A percentile compares a stretch with the other conserved stretches of the same genome.
These are phyloP conservation scores for Aspergillus mulundensis DNA, from an alignment of 495 filamentous ascomycete species.

Conservation along the genomic window DNA sequence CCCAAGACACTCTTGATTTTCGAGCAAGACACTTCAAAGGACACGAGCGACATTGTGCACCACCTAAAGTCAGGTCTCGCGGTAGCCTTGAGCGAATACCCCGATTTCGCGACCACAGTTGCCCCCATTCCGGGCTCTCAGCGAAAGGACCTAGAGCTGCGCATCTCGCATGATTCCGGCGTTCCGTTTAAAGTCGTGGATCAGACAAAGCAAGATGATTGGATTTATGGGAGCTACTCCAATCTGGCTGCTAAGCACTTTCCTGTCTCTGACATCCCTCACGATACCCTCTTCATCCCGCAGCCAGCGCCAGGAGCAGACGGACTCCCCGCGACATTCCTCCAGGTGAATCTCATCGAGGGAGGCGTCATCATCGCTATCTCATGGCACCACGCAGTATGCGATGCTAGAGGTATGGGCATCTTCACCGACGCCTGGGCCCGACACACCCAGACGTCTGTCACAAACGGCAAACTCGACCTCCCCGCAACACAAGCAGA, in stretches of 20 bases:
- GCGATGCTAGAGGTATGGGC: conserved; percentile 4
- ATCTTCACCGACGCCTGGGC: conserved; percentile 8
- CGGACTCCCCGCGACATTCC: background rate
- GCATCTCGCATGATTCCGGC: conserved; percentile 2
- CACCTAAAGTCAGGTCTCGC: conserved; percentile 8
- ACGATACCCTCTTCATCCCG: conserved; percentile 10
- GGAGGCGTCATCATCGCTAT: conserved; percentile 5
- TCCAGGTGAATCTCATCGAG: conserved; percentile 6
- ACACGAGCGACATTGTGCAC: background rate
- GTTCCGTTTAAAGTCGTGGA: conserved; percentile 7
- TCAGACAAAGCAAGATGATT: conserved; percentile 4
- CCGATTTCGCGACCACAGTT: conserved; percentile 9
- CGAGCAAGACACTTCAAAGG: background rate
- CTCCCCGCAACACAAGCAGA: background rate
- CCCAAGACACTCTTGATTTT: conserved; percentile 2
- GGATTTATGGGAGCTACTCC: conserved; percentile 9
- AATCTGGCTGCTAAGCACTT: conserved; percentile 8
- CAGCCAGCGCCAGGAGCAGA: background rate
- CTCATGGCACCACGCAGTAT: conserved; percentile 8
- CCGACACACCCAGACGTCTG: conserved; percentile 1
- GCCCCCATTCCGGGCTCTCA: conserved; percentile 3
- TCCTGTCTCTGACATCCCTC: conserved; percentile 5
- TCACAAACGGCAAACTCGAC: background rate
- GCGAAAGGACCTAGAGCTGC: conserved; percentile 7
- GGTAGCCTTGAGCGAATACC: conserved; percentile 6